These are phyloP conservation scores for Solanum bulbocastanum DNA, from an alignment of 257 asterid genomes.

Conservation along the genomic window DNA sequence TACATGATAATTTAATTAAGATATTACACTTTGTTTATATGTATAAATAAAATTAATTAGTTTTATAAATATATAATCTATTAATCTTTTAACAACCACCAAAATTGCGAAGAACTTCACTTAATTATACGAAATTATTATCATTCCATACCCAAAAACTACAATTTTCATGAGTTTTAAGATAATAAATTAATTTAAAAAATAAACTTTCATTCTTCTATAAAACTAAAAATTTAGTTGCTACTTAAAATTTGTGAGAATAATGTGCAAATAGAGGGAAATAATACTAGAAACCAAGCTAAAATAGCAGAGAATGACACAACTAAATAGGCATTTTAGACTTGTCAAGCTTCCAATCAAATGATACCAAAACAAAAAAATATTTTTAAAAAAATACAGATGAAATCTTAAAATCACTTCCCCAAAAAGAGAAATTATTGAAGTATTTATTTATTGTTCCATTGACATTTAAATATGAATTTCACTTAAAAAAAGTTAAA, in stretches of 20 bases:
- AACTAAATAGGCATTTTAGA: not conserved
- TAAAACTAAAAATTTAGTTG: no score
- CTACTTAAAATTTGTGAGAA: no score
- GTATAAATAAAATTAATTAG: not conserved
- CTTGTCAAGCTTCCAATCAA: not conserved
- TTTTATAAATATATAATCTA: not conserved
- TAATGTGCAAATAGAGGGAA: no score
- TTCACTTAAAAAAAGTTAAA: no score
- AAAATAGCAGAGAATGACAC: not conserved
- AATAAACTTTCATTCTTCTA: no score
- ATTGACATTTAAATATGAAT: not conserved
- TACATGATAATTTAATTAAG: not conserved
- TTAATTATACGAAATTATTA: no score
- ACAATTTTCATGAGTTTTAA: no score
- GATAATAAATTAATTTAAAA: not conserved
- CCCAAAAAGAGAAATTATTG: not conserved
- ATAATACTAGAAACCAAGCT: not conserved
- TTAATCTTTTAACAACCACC: not conserved
- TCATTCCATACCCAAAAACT: no score
- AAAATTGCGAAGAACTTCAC: accelerated
- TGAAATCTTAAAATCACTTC: not conserved
- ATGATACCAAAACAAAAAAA: not conserved
- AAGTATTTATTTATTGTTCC: not conserved
- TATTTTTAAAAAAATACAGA: not conserved
- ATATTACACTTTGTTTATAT: not conserved